Evolutionary conservation across 2,329 filamentous ascomycete species (phyloP), one percentile per base, ranked within the genome.

Genomic region (Colletotrichum sp.): DNA sequence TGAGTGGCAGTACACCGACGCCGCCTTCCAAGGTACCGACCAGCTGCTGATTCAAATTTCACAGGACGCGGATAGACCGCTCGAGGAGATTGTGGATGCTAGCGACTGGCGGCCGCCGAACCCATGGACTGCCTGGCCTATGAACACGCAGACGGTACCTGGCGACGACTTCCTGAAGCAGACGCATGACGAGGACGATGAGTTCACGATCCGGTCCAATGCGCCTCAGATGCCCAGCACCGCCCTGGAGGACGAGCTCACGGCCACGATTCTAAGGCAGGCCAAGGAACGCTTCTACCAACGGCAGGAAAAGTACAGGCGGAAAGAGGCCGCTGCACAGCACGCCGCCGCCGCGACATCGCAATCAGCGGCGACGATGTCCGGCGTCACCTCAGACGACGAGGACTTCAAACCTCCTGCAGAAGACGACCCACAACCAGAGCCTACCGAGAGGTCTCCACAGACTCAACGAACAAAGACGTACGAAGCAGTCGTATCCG

Each of bases 121-220:
- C 74, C 78, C 82, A 6, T 98, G 96, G 96, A 95, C 94, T 21
- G 94, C 96, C 1, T 98, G 96, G 96, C 96, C 96, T 6, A 83
- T 98, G 80, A 88, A 88, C 24, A 87, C 90, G 6, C 85, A 87
- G 9, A 85, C 89, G 30, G 92, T 97, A 9, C 94, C 94, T 3
- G 85, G 87, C 18, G 86, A 88, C 16, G 86, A 86, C 24, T 89
- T 94, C 76, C 82, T 87, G 67, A 87, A 86, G 78, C 86, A 82
- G 76, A 82, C 82, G 9, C 80, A 84, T 9, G 87, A 91, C 65
- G 85, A 87, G 8, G 85, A 90, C 69, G 89, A 91, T 34, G 81
- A 79, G 15, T 91, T 88, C 80, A 92, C 88, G 0, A 85, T 91
- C 36, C 88, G 87, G 69, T 86, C 83, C 73, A 81, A 81, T 24